A percentile compares a stretch with the other conserved stretches of the same genome.
These are phyloP conservation scores for Cantharellus anzutake DNA, from an alignment of 768 basidiomycete genomes.

Conservation along the genomic window DNA sequence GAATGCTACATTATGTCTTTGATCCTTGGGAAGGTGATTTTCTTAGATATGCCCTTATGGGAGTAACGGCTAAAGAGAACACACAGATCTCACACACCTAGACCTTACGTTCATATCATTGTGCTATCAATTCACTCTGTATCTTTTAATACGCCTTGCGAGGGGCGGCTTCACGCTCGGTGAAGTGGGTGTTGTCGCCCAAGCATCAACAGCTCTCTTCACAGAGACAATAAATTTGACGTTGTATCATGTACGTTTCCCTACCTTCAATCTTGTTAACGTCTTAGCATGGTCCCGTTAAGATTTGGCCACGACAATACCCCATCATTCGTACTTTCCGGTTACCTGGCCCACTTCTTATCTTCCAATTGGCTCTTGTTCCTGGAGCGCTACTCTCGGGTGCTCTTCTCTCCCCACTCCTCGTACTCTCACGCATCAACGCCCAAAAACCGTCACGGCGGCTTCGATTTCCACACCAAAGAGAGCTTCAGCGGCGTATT, in stretches of 20 bases:
- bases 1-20: not conserved
- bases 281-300: slow-evolving; percentile 1
- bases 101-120: slow-evolving; percentile 54
- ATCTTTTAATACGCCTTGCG: slow-evolving; percentile 73
- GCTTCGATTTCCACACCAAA: slow-evolving; percentile 56
- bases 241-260: slow-evolving; percentile 15
- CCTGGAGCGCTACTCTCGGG: slow-evolving; percentile 86
- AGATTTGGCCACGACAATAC: slow-evolving; percentile 68
- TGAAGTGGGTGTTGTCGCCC: slow-evolving; percentile 75
- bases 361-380: slow-evolving; percentile 83
- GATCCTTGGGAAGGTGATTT: not conserved
- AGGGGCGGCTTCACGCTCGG: slow-evolving; percentile 92
- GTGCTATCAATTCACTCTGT: slow-evolving; percentile 85
- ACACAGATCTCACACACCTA: slow-evolving; percentile 52
- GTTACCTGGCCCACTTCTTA: slow-evolving; percentile 76
- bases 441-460: slow-evolving; percentile 69
- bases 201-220: slow-evolving; percentile 69
- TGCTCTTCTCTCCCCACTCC: slow-evolving; percentile 81
- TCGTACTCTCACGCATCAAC: slow-evolving; percentile 79
- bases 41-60: not conserved
- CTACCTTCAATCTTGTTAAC: not conserved
- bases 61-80: too few relatives aligned
- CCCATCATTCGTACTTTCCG: slow-evolving; percentile 83
- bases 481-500: slow-evolving; percentile 57
- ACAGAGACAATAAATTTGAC: slow-evolving; percentile 80